phyloP scores from a whole-genome alignment of 2,329 filamentous ascomycete species.

The Curvularia sp. region DNA sequence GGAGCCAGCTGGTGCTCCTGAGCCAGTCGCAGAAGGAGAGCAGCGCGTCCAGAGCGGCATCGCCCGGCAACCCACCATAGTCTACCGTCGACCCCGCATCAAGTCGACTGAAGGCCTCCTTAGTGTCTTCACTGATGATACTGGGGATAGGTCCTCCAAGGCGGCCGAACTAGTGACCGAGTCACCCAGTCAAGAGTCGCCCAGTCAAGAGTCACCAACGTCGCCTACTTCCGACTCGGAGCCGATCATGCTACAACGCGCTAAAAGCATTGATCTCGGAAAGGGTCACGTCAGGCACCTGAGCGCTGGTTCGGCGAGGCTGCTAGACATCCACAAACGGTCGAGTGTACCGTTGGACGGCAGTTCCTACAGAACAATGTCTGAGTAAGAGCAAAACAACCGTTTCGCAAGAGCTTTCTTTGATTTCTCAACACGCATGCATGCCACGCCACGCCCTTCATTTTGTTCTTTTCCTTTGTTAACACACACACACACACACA shows the following conservation, averaged over 20 bases:
- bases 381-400: slow-evolving; percentile 33
- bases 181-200: slow-evolving; percentile 40
- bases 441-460: slow-evolving; percentile 46
- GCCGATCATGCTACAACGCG: slow-evolving; percentile 62
- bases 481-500: too few species aligned
- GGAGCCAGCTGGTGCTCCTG: slow-evolving; percentile 27
- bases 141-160: slow-evolving; percentile 42
- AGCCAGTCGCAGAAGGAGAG: slow-evolving; percentile 39
- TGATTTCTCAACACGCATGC: slow-evolving; percentile 29
- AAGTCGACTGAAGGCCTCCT: slow-evolving; percentile 69
- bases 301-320: slow-evolving; percentile 78
- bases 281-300: slow-evolving; percentile 73
- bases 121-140: slow-evolving; percentile 57
- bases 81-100: slow-evolving; percentile 65
- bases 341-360: slow-evolving; percentile 41
- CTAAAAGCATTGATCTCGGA: slow-evolving; percentile 73
- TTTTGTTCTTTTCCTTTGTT: slow-evolving; percentile 49
- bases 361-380: slow-evolving; percentile 35
- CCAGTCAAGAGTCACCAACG: slow-evolving; percentile 41
- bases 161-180: slow-evolving; percentile 39
- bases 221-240: slow-evolving; percentile 43
- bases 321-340: slow-evolving; percentile 67
- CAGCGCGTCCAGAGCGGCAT: slow-evolving; percentile 61
- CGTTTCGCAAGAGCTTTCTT: slow-evolving; percentile 24
- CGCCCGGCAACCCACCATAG: slow-evolving; percentile 67